These are phyloP conservation scores for Chlamydomonas urium DNA, from an alignment of 139 green algal genomes.

Conservation along the genomic window DNA sequence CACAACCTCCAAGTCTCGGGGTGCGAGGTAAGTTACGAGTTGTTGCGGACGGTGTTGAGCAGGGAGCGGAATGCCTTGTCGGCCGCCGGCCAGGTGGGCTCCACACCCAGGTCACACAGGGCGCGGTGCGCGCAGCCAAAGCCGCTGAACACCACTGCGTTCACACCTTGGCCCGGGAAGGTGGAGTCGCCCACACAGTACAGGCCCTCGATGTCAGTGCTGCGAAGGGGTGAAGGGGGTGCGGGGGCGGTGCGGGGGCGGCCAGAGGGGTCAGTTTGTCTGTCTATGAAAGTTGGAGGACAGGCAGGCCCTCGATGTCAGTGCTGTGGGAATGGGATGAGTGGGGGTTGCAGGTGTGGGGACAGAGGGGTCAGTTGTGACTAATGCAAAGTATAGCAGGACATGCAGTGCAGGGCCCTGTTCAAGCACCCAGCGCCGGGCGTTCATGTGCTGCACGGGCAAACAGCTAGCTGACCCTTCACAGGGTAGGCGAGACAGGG, in stretches of 20 bases:
- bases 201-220: constrained; percentile 60
- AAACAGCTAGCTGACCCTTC: too few relatives aligned
- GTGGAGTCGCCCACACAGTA: constrained; percentile 97
- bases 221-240: background rate
- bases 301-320: constrained; percentile 63
- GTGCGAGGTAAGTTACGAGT: too few relatives aligned
- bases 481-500: too few relatives aligned
- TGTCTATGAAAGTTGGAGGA: too few relatives aligned
- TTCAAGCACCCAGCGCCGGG: too few relatives aligned
- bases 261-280: too few relatives aligned
- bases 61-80: constrained; percentile 63
- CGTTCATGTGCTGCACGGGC: too few relatives aligned
- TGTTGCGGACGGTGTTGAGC: constrained; percentile 43
- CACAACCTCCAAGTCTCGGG: too few relatives aligned
- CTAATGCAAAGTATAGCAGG: too few relatives aligned
- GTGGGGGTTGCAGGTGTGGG: too few relatives aligned
- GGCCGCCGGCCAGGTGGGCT: constrained; percentile 57
- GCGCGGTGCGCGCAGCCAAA: constrained; percentile 91
- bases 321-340: constrained; percentile 7
- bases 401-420: background rate
- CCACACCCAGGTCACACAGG: constrained; percentile 70
- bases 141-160: constrained; percentile 92
- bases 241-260: too few relatives aligned
- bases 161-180: constrained; percentile 92
- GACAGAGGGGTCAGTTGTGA: too few relatives aligned